These are phyloP conservation scores for Alternaria longipes DNA, from an alignment of 2,329 filamentous ascomycete genomes.

Conservation along the genomic window DNA sequence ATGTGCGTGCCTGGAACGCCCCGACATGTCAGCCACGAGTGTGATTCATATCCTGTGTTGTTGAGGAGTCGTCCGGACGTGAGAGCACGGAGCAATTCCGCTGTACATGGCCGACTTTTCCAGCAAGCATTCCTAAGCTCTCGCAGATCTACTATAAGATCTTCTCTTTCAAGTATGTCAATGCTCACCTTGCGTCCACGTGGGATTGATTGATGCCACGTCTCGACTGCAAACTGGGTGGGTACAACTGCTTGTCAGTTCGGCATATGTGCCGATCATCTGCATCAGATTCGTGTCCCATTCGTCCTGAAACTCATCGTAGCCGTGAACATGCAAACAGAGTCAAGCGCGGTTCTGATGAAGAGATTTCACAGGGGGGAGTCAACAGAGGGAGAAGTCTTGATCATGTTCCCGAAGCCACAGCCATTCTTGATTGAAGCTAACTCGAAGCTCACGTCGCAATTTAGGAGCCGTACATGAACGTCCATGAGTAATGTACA, in stretches of 20 bases:
- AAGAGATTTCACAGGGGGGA: not conserved
- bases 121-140: conserved; percentile 1
- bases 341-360: not conserved
- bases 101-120: not conserved
- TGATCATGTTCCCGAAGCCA: conserved; percentile 7
- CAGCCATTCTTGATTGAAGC: conserved; percentile 27
- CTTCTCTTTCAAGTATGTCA: not conserved
- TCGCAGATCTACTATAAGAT: not conserved
- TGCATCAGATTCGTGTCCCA: not conserved
- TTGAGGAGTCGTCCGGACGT: not conserved
- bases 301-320: not conserved
- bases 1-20: conserved; percentile 7
- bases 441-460: conserved; percentile 26
- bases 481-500: conserved; percentile 37
- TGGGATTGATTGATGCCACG: not conserved
- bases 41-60: not conserved
- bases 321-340: not conserved
- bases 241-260: not conserved
- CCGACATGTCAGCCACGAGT: not conserved
- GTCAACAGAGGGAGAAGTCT: not conserved
- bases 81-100: conserved; percentile 11
- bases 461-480: conserved; percentile 23
- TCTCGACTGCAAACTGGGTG: not conserved
- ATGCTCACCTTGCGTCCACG: not conserved
- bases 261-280: not conserved